These are phyloP conservation scores for Paramarasmius palmivorus DNA, from an alignment of 1,284 basidiomycete species.

Conservation along the genomic window DNA sequence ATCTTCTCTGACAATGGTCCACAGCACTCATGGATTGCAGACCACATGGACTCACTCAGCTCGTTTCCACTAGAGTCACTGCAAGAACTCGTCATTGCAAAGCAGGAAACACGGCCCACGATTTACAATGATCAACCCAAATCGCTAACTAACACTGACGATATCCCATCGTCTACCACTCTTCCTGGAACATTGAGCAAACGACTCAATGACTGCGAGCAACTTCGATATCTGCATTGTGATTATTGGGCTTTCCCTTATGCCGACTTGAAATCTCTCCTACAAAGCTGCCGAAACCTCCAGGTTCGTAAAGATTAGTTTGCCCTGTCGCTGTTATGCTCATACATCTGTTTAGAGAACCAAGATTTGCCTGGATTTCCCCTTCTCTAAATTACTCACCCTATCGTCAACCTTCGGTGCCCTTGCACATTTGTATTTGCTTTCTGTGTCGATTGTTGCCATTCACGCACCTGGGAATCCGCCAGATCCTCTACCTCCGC, in stretches of 20 bases:
- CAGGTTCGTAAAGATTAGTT: conserved; percentile 24
- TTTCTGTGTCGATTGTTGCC: conserved; percentile 30
- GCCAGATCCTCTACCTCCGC: conserved; percentile 21
- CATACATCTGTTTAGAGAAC: conserved; percentile 21
- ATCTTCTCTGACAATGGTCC: conserved; percentile 31
- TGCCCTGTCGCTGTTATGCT: conserved; percentile 6
- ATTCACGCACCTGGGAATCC: conserved; percentile 31
- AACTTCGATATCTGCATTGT: conserved; percentile 30
- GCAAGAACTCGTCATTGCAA: conserved; percentile 25
- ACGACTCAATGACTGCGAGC: conserved; percentile 22
- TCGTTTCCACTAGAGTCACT: conserved; percentile 27
- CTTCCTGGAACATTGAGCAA: conserved; percentile 31
- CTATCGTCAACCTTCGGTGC: conserved; percentile 32
- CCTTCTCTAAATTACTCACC: conserved; percentile 33
- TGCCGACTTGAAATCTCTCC: conserved; percentile 30
- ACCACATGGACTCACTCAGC: conserved; percentile 36
- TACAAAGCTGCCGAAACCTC: conserved; percentile 32
- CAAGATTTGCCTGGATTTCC: conserved; percentile 32
- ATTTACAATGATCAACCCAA: conserved; percentile 18
- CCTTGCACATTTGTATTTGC: conserved; percentile 26
- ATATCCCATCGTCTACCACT: conserved; percentile 26
- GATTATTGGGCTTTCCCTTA: conserved; percentile 39
- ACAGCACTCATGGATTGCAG: conserved; percentile 40
- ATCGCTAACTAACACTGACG: conserved; percentile 23
- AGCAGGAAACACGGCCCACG: conserved; percentile 23